Evolutionary conservation across 2,329 filamentous ascomycete species (phyloP), one percentile per base, ranked within the genome.

Genomic region (Lizonia empirigonia): DNA sequence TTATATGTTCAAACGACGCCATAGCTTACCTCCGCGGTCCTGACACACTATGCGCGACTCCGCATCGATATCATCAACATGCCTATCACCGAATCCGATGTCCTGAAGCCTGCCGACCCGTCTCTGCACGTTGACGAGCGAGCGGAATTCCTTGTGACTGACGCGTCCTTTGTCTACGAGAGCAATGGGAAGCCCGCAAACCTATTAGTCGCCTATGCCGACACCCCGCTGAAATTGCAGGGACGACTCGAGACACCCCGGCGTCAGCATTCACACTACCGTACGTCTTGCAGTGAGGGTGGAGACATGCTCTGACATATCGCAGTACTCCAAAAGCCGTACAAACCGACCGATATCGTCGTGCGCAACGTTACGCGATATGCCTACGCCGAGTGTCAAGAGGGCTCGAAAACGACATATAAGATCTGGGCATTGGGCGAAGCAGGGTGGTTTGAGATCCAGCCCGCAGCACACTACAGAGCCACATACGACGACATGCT

Each of bases 391-490:
- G 72, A 78, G 55, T 73, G 85, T 10, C 83, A 87, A 24, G 79
- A 82, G 41, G 79, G 78, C n/a, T n/a, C n/a, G n/a, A n/a, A n/a
- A n/a, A n/a, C n/a, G 0, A 76, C 78, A 15, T 78, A 82, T 4
- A 77, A 82, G n/a, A 75, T 89, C 23, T 91, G 88, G 88, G 84
- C 86, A 1, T 77, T 79, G 23, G 85, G 85, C 29, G 69, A 77
- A 45, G 81, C 85, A 10, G 87, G 86, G 35, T 90, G 87, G 86
- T 90, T 84, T 65, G 82, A 86, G 63, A 79, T 91, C 33, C 76
- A 76, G 24, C 86, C 88, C 1, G 76, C 81, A n/a, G 64, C 75
- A 8, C 69, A 73, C 2, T 91, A 89, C 67, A 72, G 74, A 41
- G 61, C 72, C 5, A 82, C 83, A 22, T 86, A 82, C 69, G 72